Percentiles rank a stretch among this genome's conserved stretches.
Conservation (phyloP, 129 eudicot species). For the Logfia minima region DNA sequence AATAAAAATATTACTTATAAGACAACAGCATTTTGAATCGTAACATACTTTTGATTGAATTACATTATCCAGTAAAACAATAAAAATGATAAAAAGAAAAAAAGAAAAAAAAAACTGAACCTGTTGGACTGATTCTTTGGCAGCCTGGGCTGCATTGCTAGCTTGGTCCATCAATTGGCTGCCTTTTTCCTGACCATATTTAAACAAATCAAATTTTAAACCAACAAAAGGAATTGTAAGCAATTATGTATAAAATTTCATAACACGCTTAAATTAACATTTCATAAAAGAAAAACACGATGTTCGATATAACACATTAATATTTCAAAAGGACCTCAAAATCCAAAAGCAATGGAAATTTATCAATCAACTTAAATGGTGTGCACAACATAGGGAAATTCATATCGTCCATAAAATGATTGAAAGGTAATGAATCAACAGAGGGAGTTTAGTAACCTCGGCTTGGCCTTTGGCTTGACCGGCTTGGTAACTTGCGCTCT, state of each 20-base stretch:
- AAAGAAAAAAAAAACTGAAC: slow-evolving; percentile 16
- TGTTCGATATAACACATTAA: not conserved
- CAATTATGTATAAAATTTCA: not conserved
- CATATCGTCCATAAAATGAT: not conserved
- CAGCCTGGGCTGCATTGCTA: slow-evolving; percentile 64
- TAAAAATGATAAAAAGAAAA: not conserved
- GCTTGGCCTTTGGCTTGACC: slow-evolving; percentile 19
- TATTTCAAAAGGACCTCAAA: not conserved
- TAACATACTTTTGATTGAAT: not conserved
- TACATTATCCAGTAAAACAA: not conserved
- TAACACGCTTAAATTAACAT: too few species aligned
- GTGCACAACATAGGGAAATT: not conserved
- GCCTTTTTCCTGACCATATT: slow-evolving; percentile 50
- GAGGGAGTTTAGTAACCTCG: slow-evolving; percentile 36
- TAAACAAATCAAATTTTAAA: not conserved
- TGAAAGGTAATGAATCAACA: not conserved
- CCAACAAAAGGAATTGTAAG: not conserved
- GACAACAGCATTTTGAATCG: too few species aligned
- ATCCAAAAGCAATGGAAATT: not conserved
- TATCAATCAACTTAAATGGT: too few species aligned
- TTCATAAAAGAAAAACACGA: too few species aligned
- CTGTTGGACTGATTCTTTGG: slow-evolving; percentile 59
- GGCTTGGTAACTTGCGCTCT: slow-evolving; percentile 18
- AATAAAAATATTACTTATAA: not conserved
- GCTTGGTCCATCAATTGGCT: slow-evolving; percentile 73